Conservation (phyloP, 2,329 filamentous ascomycete genomes). For the Cadophora sp. region DNA sequence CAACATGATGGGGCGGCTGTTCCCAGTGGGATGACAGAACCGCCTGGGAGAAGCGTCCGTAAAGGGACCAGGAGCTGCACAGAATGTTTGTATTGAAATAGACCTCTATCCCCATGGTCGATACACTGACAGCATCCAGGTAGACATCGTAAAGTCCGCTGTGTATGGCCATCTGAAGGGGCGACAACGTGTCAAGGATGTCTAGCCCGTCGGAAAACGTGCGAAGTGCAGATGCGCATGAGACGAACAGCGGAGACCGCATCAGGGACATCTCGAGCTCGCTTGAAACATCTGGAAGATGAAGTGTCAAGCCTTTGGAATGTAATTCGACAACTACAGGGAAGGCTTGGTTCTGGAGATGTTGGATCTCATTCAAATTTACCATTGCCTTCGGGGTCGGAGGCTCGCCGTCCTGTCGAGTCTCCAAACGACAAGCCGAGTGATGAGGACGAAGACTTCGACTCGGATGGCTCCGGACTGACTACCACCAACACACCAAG, state of each 20-base stretch:
- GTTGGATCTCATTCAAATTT: neutral
- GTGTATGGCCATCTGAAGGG: constrained; percentile 22
- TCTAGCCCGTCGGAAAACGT: constrained; percentile 11
- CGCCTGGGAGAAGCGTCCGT: constrained; percentile 11
- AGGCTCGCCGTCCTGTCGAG: neutral
- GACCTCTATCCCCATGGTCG: neutral
- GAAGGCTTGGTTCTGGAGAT: constrained; percentile 4
- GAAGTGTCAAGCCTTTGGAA: constrained; percentile 20
- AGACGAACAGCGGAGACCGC: constrained; percentile 13
- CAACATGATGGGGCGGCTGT: constrained; percentile 7
- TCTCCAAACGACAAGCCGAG: constrained; percentile 16
- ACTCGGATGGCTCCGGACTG: constrained; percentile 18
- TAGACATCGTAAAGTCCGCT: constrained; percentile 22
- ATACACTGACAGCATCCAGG: constrained; percentile 10
- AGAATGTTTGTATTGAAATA: constrained; percentile 15
- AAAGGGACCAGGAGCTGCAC: constrained; percentile 21
- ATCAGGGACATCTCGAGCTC: constrained; percentile 12
- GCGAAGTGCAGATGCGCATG: constrained; percentile 18
- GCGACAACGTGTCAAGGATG: constrained; percentile 17
- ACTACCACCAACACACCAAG: constrained; percentile 11
- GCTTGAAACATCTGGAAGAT: constrained; percentile 16
- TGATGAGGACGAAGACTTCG: constrained; percentile 15
- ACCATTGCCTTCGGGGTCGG: neutral
- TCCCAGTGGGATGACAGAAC: neutral
- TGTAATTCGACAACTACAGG: constrained; percentile 16